A percentile compares a stretch with the other conserved stretches of the same genome.
Evolutionary conservation across 2,329 filamentous ascomycete genomes (phyloP).

Genomic region (Xylariaceae sp.): DNA sequence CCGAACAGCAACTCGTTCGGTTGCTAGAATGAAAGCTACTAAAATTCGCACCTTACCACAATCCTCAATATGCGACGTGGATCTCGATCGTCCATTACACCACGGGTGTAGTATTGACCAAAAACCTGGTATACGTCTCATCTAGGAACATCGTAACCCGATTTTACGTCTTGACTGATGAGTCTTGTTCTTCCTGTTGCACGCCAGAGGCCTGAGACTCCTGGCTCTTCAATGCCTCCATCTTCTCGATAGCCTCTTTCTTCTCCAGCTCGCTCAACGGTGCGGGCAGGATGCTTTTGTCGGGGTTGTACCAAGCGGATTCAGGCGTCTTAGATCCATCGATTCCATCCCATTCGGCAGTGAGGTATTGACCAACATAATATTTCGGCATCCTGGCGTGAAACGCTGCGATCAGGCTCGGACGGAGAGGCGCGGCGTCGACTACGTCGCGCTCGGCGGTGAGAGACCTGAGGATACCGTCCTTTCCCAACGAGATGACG

Average conservation of each 20-base stretch:
- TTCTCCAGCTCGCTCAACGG: slow-evolving; percentile 4
- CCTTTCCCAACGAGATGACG: slow-evolving; percentile 6
- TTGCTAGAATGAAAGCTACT: not conserved
- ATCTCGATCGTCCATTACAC: not conserved
- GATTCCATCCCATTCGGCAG: slow-evolving; percentile 3
- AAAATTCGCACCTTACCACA: not conserved
- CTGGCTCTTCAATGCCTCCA: not conserved
- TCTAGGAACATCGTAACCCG: too few relatives aligned
- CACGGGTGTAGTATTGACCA: not conserved
- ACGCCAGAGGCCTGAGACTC: not conserved
- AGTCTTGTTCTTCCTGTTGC: not conserved
- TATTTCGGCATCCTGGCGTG: slow-evolving; percentile 3
- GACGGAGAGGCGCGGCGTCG: slow-evolving; percentile 5
- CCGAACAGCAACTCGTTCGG: not conserved
- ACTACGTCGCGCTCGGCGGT: slow-evolving; percentile 5
- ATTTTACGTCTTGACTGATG: too few relatives aligned
- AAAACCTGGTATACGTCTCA: not conserved
- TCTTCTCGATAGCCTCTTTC: not conserved
- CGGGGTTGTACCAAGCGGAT: slow-evolving; percentile 5
- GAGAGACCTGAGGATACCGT: slow-evolving; percentile 6
- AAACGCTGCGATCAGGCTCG: slow-evolving; percentile 5
- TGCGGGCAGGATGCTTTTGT: slow-evolving; percentile 4
- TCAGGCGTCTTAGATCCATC: slow-evolving; percentile 5
- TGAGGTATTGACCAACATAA: slow-evolving; percentile 1
- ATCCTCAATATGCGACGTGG: not conserved